A percentile compares a stretch with the other conserved stretches of the same genome.
Evolutionary conservation across 139 green algal genomes (phyloP).

Genomic region (Deuterostichococcus epilithicus): DNA sequence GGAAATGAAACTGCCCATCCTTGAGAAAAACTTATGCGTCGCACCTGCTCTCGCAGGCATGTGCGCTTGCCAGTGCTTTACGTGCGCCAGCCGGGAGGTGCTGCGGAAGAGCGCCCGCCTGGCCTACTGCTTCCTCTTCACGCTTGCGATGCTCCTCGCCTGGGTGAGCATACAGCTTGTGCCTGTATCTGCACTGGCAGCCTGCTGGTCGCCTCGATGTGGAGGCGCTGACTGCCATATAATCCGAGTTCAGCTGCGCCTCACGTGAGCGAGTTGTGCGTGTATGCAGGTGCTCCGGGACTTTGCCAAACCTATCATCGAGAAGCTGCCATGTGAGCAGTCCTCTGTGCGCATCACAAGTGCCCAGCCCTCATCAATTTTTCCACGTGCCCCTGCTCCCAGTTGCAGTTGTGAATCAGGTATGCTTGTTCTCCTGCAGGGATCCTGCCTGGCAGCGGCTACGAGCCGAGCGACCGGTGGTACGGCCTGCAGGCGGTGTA

Average conservation of each 20-base stretch:
- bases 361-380: background rate
- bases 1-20: too few relatives aligned
- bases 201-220: too few relatives aligned
- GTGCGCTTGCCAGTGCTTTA: conserved; percentile 36
- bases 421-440: conserved; percentile 27
- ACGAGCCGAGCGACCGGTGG: conserved; percentile 65
- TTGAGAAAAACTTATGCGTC: too few relatives aligned
- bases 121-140: conserved; percentile 85
- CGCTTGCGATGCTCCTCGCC: conserved; percentile 75
- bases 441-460: conserved; percentile 43
- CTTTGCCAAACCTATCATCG: conserved; percentile 86
- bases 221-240: too few relatives aligned
- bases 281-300: conserved; percentile 67
- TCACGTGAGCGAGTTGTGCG: background rate
- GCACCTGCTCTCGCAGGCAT: conserved; percentile 10
- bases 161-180: conserved; percentile 46
- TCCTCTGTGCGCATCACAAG: background rate
- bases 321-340: conserved; percentile 88
- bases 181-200: too few relatives aligned
- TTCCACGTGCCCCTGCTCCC: background rate
- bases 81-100: conserved; percentile 41
- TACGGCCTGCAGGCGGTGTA: conserved; percentile 96
- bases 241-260: too few relatives aligned
- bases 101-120: conserved; percentile 59
- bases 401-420: background rate